phyloP scores from a whole-genome alignment of 2,329 filamentous ascomycete genomes.

The Penicillium sp. region DNA sequence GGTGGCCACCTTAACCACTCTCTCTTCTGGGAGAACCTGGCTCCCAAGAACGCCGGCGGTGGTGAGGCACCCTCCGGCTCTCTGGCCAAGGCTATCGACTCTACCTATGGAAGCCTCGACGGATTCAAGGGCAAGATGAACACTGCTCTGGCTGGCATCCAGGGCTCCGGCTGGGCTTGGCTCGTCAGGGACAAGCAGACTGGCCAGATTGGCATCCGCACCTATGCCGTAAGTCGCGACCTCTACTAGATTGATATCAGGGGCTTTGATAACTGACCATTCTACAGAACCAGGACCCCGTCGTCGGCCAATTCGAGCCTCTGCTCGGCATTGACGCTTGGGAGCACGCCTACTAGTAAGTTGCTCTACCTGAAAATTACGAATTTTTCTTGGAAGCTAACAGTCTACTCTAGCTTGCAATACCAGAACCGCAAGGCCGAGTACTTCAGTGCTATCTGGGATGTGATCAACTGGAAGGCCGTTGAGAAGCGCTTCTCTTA shows the following conservation, averaged over 20 bases:
- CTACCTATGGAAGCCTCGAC: slow-evolving; percentile 58
- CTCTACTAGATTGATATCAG: background rate
- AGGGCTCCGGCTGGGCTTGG: slow-evolving; percentile 65
- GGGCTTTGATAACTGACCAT: slow-evolving; percentile 5
- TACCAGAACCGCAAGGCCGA: slow-evolving; percentile 97
- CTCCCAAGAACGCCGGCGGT: slow-evolving; percentile 60
- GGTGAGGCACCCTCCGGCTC: slow-evolving; percentile 61
- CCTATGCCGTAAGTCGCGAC: slow-evolving; percentile 57
- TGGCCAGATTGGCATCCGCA: slow-evolving; percentile 56
- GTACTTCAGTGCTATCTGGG: slow-evolving; percentile 92
- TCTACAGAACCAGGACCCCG: slow-evolving; percentile 75
- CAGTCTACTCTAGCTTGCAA: slow-evolving; percentile 59
- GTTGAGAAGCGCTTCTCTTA: slow-evolving; percentile 72
- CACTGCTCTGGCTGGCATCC: slow-evolving; percentile 61
- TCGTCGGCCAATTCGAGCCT: slow-evolving; percentile 77
- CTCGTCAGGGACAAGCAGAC: slow-evolving; percentile 62
- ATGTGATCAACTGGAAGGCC: slow-evolving; percentile 93
- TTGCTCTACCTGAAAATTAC: background rate
- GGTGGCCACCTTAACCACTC: slow-evolving; percentile 64
- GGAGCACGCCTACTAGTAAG: slow-evolving; percentile 90
- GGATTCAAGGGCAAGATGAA: slow-evolving; percentile 64
- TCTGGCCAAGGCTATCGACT: slow-evolving; percentile 58
- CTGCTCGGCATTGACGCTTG: slow-evolving; percentile 89
- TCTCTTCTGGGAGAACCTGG: slow-evolving; percentile 67
- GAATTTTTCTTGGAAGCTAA: slow-evolving; percentile 14